Evolutionary conservation across 768 basidiomycete species (phyloP), one percentile per base, ranked within the genome.

Genomic region (Neoboletus magnificus): DNA sequence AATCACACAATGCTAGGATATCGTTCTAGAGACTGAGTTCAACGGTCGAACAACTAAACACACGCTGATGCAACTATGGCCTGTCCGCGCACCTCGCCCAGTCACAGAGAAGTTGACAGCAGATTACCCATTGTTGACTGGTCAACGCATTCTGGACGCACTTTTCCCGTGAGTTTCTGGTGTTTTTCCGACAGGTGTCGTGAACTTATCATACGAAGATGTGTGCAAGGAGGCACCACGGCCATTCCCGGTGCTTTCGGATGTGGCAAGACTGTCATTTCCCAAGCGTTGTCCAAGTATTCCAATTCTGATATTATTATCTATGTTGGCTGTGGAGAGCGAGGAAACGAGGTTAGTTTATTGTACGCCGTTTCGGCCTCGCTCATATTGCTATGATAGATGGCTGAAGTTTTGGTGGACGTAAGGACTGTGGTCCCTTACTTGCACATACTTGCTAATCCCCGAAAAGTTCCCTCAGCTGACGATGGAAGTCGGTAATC

Each of bases 271-370:
- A 98, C 96, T 29, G 97, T 99, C 66, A 99, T 99, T 66, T 98
- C 94, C 27, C 91, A 98, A 76, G 96, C 96, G 20, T 77, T 98
- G 61, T 98, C 96, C 55, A 99, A 99, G 73, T 99, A 85, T 75
- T 99, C 97, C 27, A 99, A 99, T 78, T 97, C 94, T 63, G 96
- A 98, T 72, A 98, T 98, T 66, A 98, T 99, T 70, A 85, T 99
- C 63, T 99, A 99, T 69, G 97, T 99, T 63, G 97, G 97, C 25
- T 98, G 97, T 70, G 97, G 96, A 58, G 97, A 99, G 74, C 92
- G 97, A 63, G 96, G 96, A 66, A 98, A 98, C 67, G 93, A 97
- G 82, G 91, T 86, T 55, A 48, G 77, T 65, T 40, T 30, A 13
- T 37, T 35, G 30, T 40, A 4, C 25, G 29, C 25, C 70, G 84